Base-by-base conservation (phyloP, 1,284 basidiomycete species). In the Singerocomus rubriflavus region DNA sequence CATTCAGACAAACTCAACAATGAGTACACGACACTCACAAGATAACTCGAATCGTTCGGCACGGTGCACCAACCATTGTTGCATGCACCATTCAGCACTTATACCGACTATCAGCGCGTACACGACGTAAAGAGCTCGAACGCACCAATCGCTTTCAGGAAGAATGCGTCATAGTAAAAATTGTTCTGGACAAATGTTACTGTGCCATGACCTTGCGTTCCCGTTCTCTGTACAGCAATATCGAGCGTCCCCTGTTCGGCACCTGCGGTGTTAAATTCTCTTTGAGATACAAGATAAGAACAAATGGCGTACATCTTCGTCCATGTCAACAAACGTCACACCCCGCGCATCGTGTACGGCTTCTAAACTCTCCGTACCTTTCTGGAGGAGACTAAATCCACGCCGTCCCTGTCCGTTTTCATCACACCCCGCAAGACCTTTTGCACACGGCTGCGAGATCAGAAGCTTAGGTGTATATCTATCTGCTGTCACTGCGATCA, bases 81-180 rank as follows among this genome's bases (percentile, higher is more conserved):
- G 61, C 96, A 99, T 0, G 93, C 96, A 11, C 94, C 94, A 62
- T 98, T 98, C 32, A 98, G 71, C 2, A 97, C 92, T 93, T 55
- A 29, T 25, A 26, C 38, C 37, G 1, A 38, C 29, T 46, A 31
- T 56, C 39, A 58, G n/a, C 13, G 4, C 12, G 4, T 10, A 26
- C 17, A 30, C 36, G 27, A 38, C 6, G 42, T 27, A 21, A 14
- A 36, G 7, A 13, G 21, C 12, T 10, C 16, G 2, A 9, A 51
- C 81, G 43, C 45, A 93, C 91, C 85, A 45, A 96, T 89, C 1
- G 94, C 91, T 67, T 98, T 98, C 52, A 99, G 78, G 81, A 99
- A 99, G 76, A 99, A 99, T 0, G 97, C 95, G 62, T 99, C 97
- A 65, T 95, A 94, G 66, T 97, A 99, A 64, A 94, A 93, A 71